Conservation (phyloP, 2,329 filamentous ascomycete genomes). For the Plenodomus biglobosus region DNA sequence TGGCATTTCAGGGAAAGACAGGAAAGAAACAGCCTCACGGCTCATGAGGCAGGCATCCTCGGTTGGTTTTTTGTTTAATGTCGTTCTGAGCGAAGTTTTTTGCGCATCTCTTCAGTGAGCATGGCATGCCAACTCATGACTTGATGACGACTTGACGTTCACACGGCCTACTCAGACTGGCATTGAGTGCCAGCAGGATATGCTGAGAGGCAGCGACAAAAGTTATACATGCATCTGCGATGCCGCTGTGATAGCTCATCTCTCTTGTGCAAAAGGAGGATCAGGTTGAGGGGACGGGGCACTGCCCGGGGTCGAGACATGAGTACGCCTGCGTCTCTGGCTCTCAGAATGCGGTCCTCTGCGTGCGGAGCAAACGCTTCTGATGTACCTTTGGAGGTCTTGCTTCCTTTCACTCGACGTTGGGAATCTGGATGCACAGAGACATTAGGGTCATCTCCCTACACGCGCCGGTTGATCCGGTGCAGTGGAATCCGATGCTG, state of each 20-base stretch:
- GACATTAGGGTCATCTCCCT: constrained; percentile 58
- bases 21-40: constrained; percentile 48
- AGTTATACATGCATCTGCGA: constrained; percentile 45
- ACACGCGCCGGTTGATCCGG: constrained; percentile 46
- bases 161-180: constrained; percentile 36
- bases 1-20: constrained; percentile 47
- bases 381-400: constrained; percentile 43
- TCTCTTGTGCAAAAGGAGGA: constrained; percentile 24
- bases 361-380: constrained; percentile 42
- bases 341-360: constrained; percentile 39
- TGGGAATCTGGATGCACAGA: constrained; percentile 16
- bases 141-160: constrained; percentile 33
- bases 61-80: constrained; percentile 43
- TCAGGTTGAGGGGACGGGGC: constrained; percentile 9
- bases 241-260: constrained; percentile 41
- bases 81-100: constrained; percentile 39
- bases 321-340: constrained; percentile 32
- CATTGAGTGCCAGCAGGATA: constrained; percentile 45
- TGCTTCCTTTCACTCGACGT: constrained; percentile 20
- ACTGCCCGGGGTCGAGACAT: constrained; percentile 29
- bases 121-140: constrained; percentile 44
- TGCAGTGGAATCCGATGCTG: constrained; percentile 56
- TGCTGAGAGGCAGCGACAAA: constrained; percentile 43
- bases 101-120: constrained; percentile 41
- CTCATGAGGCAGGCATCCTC: constrained; percentile 46